Percentiles rank a stretch among this genome's conserved stretches.
Evolutionary conservation across 176 grass and related monocot genomes (phyloP).

Genomic region (Puya raimondii): DNA sequence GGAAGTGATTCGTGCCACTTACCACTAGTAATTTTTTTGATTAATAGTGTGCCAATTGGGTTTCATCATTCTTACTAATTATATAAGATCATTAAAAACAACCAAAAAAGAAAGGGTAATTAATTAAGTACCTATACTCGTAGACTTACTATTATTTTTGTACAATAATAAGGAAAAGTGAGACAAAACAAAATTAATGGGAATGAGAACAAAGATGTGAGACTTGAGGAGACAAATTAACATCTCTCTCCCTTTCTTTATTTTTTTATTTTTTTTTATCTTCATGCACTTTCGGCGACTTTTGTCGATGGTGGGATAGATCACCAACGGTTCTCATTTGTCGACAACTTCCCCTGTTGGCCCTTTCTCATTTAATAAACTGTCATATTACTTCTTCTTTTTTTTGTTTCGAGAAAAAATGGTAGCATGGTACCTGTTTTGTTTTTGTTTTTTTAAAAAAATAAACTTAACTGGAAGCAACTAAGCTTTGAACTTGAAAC

Average conservation of each 20-base stretch:
- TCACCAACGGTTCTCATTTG: background rate
- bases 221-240: background rate
- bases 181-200: background rate
- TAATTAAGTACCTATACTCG: too few species aligned
- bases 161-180: background rate
- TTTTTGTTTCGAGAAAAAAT: background rate
- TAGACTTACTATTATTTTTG: too few species aligned
- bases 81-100: too few species aligned
- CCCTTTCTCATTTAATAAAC: background rate
- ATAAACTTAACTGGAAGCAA: too few species aligned
- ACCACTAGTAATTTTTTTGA: too few species aligned
- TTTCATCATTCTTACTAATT: too few species aligned
- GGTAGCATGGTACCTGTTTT: too few species aligned
- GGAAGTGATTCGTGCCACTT: too few species aligned
- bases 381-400: background rate
- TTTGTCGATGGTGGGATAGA: constrained; percentile 7
- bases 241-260: background rate
- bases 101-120: too few species aligned
- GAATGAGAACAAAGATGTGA: background rate
- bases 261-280: background rate
- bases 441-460: too few species aligned
- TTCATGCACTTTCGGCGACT: background rate
- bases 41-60: too few species aligned
- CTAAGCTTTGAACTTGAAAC: too few species aligned
- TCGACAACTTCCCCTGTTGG: background rate